Evolutionary conservation across 31 red algal species (phyloP), one percentile per base, ranked within the genome.

Genomic region (Pterothamnion heteromorphum): DNA sequence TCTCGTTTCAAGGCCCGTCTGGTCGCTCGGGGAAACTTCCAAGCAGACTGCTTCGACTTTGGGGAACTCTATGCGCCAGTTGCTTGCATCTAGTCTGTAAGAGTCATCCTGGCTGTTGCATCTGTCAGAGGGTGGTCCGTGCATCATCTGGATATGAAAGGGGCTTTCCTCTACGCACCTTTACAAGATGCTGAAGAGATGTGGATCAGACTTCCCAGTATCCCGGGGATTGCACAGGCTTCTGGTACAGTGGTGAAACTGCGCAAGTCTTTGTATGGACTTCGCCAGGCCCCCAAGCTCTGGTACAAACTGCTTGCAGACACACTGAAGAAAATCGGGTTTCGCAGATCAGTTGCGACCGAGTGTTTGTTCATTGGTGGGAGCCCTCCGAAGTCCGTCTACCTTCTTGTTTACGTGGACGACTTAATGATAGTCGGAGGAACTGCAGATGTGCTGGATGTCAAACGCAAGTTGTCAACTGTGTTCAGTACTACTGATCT

Each of bases 251-350:
- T 76, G 1, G 44, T 71, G 18, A 89, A 32, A 81, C 86, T 80
- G 1, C 23, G 26, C 0, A 93, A 90, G 2, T 93, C 92, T 33
- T 82, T 93, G 1, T 93, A 93, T 33, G 43, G 92, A 21, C 32
- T 88, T 28, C 82, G 44, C 24, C 74, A 93, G 36, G 85, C 92
- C n/a, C 92, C 83, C 3, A 80, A 80, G 71, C 92, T 93, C 0
- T 81, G 43, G 84, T 80, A 89, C 74, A 39, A 76, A 22, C 43
- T 80, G 0, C 35, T 78, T 28, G 3, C 34, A 14, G 4, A 3
- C 21, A 44, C 1, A n/a, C n/a, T n/a, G n/a, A n/a, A n/a, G n/a
- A n/a, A n/a, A n/a, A n/a, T n/a, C n/a, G n/a, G n/a, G n/a, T 90
- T 90, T 22, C 44, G 28, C n/a, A 0, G 24, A 23, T 57, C 36